Base-by-base conservation (phyloP, 768 basidiomycete genomes). In the Tricholomella constricta region DNA sequence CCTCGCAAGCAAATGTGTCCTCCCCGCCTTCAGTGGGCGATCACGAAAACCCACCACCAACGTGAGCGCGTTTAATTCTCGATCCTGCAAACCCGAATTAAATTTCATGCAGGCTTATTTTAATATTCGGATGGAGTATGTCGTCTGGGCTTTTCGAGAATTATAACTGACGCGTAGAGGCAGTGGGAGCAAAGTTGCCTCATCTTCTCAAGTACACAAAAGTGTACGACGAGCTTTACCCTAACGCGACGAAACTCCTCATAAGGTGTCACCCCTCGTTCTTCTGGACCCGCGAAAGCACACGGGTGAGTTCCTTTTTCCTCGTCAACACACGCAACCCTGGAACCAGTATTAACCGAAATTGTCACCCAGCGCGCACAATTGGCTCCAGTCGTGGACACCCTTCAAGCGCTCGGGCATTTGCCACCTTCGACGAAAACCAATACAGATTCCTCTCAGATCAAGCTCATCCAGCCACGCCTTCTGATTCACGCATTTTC, bases 41-140 rank as follows among this genome's bases (percentile, higher is more conserved):
- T n/a, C n/a, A n/a, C n/a, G 46, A 25, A 10, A 23, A 6, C 23
- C 46, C 17, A 41, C 11, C 36, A 31, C 56, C 56, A 32, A 48
- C 26, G 51, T 53, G 43, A 49, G 47, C n/a, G n/a, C n/a, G n/a
- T n/a, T 47, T 15, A 9, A 14, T 20, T 23, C 32, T 45, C 22
- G 23, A 6, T 15, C 14, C 32, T 27, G 6, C 9, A 22, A 20
- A 20, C 11, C 6, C 10, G 25, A 6, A 41, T 38, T 40, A 31
- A 2, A 37, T 27, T 5, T 14, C 17, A 2, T 51, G 1, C 26
- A 78, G 77, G 2, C 51, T 78, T 12, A 72, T 78, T 38, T 47
- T 80, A 11, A 64, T 76, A 25, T 78, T 77, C 56, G 73, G 77
- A 55, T 78, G 78, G 78, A 75, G 78, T 79, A 35, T 29, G 77